phyloP scores from a whole-genome alignment of 306 rosid genomes.

The Myrica gale region DNA sequence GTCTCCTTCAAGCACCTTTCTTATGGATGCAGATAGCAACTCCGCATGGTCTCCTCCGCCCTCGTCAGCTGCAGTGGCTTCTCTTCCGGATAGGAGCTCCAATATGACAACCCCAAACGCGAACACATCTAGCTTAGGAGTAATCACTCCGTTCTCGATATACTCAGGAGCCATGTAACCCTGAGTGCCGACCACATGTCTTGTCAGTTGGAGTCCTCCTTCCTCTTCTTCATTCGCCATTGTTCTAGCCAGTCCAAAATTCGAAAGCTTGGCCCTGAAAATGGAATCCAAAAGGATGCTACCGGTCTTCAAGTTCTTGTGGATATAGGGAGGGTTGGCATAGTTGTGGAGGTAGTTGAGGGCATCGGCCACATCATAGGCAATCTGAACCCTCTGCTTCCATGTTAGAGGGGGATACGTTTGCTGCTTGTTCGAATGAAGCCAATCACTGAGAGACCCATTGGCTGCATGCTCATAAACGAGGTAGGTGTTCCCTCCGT shows the following conservation, averaged over 20 bases:
- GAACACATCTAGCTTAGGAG: slow-evolving; percentile 69
- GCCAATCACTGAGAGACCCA: slow-evolving; percentile 55
- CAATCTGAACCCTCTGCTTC: slow-evolving; percentile 74
- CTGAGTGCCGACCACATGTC: slow-evolving; percentile 77
- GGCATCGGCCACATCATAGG: slow-evolving; percentile 63
- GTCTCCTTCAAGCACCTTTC: slow-evolving; percentile 53
- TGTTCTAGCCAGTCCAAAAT: slow-evolving; percentile 62
- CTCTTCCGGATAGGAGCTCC: slow-evolving; percentile 70
- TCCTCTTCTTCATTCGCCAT: slow-evolving; percentile 33
- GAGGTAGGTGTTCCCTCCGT: slow-evolving; percentile 61
- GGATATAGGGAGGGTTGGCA: slow-evolving; percentile 53
- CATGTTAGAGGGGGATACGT: slow-evolving; percentile 34
- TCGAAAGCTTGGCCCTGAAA: slow-evolving; percentile 58
- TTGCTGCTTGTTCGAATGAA: slow-evolving; percentile 26
- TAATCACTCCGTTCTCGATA: slow-evolving; percentile 59
- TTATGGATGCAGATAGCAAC: slow-evolving; percentile 31
- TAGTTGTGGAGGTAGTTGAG: slow-evolving; percentile 71
- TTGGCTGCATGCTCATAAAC: slow-evolving; percentile 68
- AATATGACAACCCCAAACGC: slow-evolving; percentile 66
- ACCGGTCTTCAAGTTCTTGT: slow-evolving; percentile 63
- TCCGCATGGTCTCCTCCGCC: slow-evolving; percentile 19
- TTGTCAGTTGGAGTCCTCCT: slow-evolving; percentile 51
- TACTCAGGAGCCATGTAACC: slow-evolving; percentile 85
- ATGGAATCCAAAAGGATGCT: slow-evolving; percentile 59
- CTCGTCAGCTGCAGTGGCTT: slow-evolving; percentile 32